phyloP scores from a whole-genome alignment of 1,284 basidiomycete genomes.

The Exsudoporus floridanus region DNA sequence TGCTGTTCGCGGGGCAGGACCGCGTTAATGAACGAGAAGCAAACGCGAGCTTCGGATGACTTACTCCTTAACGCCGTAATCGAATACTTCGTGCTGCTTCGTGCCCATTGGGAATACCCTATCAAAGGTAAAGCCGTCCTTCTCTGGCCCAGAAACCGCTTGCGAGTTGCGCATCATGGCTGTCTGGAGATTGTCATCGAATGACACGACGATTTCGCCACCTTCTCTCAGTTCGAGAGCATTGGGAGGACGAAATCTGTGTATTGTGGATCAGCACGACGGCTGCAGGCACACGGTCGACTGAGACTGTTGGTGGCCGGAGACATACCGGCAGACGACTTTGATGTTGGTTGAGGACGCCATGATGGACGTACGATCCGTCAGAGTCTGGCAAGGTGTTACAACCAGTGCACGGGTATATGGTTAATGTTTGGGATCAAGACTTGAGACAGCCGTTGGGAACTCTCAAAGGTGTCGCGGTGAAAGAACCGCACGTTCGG shows the following conservation, averaged over 20 bases:
- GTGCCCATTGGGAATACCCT: conserved; percentile 94
- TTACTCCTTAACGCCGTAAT: conserved; percentile 97
- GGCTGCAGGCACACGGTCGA: conserved; percentile 1
- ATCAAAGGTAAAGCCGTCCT: conserved; percentile 96
- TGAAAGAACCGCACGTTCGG: conserved; percentile 23
- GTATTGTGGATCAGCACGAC: conserved; percentile 9
- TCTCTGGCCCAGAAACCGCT: conserved; percentile 72
- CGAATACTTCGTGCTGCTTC: conserved; percentile 93
- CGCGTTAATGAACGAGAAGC: conserved; percentile 10
- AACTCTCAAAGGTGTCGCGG: conserved; percentile 9
- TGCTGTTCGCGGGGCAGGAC: conserved; percentile 44
- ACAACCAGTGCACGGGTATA: conserved; percentile 24
- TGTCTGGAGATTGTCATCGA: conserved; percentile 82
- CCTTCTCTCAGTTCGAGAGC: conserved; percentile 87
- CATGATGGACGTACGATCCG: conserved; percentile 50
- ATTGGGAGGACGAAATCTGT: conserved; percentile 94
- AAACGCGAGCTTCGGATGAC: conserved; percentile 35
- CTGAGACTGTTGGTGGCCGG: not conserved
- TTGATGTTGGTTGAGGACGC: conserved; percentile 84
- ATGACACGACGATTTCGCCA: conserved; percentile 89
- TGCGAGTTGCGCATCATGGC: conserved; percentile 77
- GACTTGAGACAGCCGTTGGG: conserved; percentile 12
- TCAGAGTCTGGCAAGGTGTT: conserved; percentile 10
- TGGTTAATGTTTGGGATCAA: conserved; percentile 3
- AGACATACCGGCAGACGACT: conserved; percentile 87